Percentiles rank a stretch among this genome's conserved stretches.
Evolutionary conservation across 441 rosid species (phyloP).

Genomic region (Capsella rubella): DNA sequence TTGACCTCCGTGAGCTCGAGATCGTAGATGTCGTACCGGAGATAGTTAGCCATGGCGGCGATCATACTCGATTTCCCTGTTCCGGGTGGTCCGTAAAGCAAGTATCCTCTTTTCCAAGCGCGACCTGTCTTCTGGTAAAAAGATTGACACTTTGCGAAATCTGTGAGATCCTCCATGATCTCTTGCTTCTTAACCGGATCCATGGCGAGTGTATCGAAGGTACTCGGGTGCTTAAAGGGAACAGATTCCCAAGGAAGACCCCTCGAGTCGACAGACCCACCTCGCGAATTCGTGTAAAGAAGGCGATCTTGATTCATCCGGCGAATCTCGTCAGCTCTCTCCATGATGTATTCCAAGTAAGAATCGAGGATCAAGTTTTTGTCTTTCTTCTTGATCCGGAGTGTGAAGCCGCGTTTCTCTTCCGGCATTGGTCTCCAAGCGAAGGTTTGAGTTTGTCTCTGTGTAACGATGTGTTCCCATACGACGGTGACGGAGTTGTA

Average conservation of each 20-base stretch:
- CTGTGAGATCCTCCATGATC: conserved; percentile 71
- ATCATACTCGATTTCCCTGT: conserved; percentile 86
- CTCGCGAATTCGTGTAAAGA: conserved; percentile 79
- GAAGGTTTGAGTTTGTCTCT: conserved; percentile 69
- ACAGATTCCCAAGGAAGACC: conserved; percentile 97
- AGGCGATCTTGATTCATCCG: conserved; percentile 71
- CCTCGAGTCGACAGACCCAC: conserved; percentile 78
- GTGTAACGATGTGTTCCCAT: conserved; percentile 90
- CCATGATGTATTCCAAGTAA: conserved; percentile 77
- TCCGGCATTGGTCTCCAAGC: conserved; percentile 89
- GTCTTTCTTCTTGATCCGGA: conserved; percentile 72
- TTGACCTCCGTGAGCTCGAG: conserved; percentile 78
- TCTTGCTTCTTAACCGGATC: conserved; percentile 66
- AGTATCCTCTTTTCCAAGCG: conserved; percentile 86
- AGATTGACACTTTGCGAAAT: conserved; percentile 60
- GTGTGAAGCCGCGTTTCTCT: conserved; percentile 85
- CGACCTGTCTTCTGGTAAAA: conserved; percentile 82
- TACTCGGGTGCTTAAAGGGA: conserved; percentile 80
- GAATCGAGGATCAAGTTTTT: conserved; percentile 61
- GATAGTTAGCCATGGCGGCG: conserved; percentile 80
- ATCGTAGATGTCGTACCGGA: conserved; percentile 76
- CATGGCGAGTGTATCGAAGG: conserved; percentile 88
- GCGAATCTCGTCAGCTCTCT: conserved; percentile 69
- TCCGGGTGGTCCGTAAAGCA: conserved; percentile 84
- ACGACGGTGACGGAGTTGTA: conserved; percentile 59